Base-by-base conservation (phyloP, 495 filamentous ascomycete genomes). In the Tuber indicum region DNA sequence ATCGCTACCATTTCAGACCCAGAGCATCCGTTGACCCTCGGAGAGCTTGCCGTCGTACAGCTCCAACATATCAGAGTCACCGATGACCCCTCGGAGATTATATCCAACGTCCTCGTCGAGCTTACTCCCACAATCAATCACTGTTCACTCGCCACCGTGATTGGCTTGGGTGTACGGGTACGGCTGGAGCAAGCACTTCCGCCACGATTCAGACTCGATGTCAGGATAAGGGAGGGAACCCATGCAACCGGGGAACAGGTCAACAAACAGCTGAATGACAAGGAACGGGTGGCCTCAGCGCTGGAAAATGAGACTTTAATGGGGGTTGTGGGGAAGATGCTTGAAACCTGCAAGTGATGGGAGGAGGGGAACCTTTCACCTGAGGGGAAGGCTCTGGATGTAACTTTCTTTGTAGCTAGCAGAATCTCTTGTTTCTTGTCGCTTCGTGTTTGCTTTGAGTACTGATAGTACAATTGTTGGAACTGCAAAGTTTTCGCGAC, bases 81-180 rank as follows among this genome's bases (percentile, higher is more conserved):
- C 14, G 91, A 92, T 42, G 87, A 90, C 17, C 46, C 81, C 77
- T 42, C 75, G 52, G 79, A 85, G 80, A 82, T 83, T 46, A 89
- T 88, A 42, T 84, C 84, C 70, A 88, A 87, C 52, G 91, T 93
- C 5, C 85, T 89, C 10, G 90, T 94, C 44, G 87, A 92, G 79
- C 91, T 99, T 73, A 99, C 96, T 5, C 96, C 96, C n/a, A 99
- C 96, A 26, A 93, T 98, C 82, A 97, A 94, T 32, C 96, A 98
- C 82, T 99, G 96, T 86, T 95, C 92, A 49, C 88, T 98, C 21
- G 96, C 96, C 16, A 98, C 96, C 1, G 94, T 98, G 73, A 98
- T 99, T 84, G 96, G 96, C 3, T 88, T 99, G 10, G 95, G 96
- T 23, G 93, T 99, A 21, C 89, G 96, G 26, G 94, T 97, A 71